Conservation (phyloP, 495 filamentous ascomycete genomes). For the Podospora conica region DNA sequence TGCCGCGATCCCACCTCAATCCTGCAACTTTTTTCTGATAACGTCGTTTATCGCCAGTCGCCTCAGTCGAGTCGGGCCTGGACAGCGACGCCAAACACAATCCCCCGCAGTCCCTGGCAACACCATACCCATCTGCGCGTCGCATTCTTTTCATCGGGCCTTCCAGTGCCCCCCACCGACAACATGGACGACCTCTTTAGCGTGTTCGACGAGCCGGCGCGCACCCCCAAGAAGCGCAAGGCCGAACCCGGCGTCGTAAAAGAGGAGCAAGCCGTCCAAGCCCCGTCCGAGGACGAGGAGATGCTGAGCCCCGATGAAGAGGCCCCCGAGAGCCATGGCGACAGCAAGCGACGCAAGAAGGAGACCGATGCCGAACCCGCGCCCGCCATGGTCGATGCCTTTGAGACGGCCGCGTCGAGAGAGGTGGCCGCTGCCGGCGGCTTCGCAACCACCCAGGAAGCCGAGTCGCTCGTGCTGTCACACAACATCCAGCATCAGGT, state of each 20-base stretch:
- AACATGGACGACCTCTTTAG: constrained; percentile 79
- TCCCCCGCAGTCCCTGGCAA: background rate
- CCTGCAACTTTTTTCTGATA: constrained; percentile 27
- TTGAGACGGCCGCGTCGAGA: constrained; percentile 91
- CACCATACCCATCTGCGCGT: background rate
- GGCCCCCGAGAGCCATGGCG: constrained; percentile 33
- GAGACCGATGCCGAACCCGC: constrained; percentile 74
- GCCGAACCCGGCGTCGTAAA: constrained; percentile 63
- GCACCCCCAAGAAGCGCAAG: constrained; percentile 61
- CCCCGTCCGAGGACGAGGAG: constrained; percentile 14
- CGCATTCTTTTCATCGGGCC: background rate
- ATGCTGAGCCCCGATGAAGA: constrained; percentile 12
- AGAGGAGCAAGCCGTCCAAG: constrained; percentile 11
- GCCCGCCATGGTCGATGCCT: constrained; percentile 85
- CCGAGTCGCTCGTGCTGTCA: constrained; percentile 65
- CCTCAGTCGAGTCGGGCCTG: background rate
- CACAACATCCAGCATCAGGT: constrained; percentile 99
- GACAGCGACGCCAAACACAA: background rate
- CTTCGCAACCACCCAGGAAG: constrained; percentile 60
- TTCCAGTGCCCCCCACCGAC: background rate
- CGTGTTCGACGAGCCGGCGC: constrained; percentile 68
- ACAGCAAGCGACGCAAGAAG: constrained; percentile 67
- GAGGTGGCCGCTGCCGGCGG: constrained; percentile 78
- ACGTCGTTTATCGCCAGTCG: background rate
- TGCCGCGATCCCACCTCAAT: constrained; percentile 13